Evolutionary conservation across 768 basidiomycete species (phyloP).

Genomic region (Termitomyces sp.): DNA sequence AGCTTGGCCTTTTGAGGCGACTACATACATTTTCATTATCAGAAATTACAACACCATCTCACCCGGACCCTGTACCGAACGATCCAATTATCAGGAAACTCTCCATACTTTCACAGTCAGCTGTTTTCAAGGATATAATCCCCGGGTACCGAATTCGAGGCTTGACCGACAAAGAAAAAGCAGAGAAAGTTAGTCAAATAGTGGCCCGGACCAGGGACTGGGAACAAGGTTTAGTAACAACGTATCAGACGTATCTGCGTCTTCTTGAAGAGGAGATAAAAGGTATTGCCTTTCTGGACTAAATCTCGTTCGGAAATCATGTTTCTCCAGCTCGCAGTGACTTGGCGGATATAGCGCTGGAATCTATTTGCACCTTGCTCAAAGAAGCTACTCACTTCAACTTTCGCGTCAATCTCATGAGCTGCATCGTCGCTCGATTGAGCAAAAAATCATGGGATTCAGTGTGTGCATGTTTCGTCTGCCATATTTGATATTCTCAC

Average conservation of each 20-base stretch:
- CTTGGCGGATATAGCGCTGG: constrained; percentile 64
- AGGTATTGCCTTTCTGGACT: constrained; percentile 38
- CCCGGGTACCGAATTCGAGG: constrained; percentile 94
- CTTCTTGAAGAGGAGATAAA: constrained; percentile 83
- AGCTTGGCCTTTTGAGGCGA: constrained; percentile 87
- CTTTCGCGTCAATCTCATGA: constrained; percentile 90
- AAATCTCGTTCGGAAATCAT: neutral
- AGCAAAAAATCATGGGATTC: constrained; percentile 88
- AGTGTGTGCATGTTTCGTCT: constrained; percentile 37
- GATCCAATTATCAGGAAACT: constrained; percentile 82
- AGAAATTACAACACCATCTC: constrained; percentile 64
- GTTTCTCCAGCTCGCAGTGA: constrained; percentile 51
- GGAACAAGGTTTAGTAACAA: constrained; percentile 87
- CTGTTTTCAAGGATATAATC: constrained; percentile 93
- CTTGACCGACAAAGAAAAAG: constrained; percentile 85
- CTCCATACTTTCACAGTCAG: constrained; percentile 83
- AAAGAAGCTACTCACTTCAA: constrained; percentile 92
- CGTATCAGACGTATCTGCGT: constrained; percentile 87
- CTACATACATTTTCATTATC: constrained; percentile 83
- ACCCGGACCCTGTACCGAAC: constrained; percentile 67
- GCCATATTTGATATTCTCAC: constrained; percentile 7
- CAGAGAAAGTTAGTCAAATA: constrained; percentile 92
- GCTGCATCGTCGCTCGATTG: constrained; percentile 73
- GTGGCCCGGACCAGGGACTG: constrained; percentile 87
- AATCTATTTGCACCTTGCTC: constrained; percentile 84